Percentiles rank a stretch among this genome's conserved stretches.
Evolutionary conservation across 2,329 filamentous ascomycete genomes (phyloP).

Genomic region (Sclerotinia glacialis): DNA sequence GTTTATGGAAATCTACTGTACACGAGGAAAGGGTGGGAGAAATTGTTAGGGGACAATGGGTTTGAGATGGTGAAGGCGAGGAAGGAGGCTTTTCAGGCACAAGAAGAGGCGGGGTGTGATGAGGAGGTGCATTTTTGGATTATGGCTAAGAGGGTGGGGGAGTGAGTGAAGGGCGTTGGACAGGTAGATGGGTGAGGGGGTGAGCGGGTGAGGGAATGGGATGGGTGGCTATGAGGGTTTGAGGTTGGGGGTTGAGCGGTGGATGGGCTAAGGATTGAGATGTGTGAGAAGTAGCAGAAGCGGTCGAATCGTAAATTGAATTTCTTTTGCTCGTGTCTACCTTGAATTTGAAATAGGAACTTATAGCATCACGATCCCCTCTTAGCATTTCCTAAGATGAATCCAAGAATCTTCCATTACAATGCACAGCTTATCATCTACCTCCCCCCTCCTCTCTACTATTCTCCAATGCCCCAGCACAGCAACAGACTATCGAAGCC

Average conservation of each 20-base stretch:
- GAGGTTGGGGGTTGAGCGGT: background rate
- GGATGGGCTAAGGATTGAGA: no score
- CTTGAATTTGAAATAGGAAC: background rate
- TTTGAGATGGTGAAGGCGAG: background rate
- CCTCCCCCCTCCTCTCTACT: no score
- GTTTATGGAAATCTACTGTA: background rate
- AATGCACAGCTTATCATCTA: no score
- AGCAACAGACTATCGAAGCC: no score
- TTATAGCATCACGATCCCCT: no score
- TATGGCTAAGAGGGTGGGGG: background rate
- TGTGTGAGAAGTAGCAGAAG: background rate
- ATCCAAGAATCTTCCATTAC: no score
- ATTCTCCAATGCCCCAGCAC: no score
- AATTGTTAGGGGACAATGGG: background rate
- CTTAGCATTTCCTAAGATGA: no score
- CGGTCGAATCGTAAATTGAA: no score
- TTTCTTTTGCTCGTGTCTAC: background rate
- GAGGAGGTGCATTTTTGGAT: background rate
- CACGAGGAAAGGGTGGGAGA: background rate
- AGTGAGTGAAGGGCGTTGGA: no score
- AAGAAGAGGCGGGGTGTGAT: background rate
- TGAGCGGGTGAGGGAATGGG: accelerated
- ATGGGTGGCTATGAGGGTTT: no score
- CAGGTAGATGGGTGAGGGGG: no score
- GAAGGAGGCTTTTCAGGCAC: background rate